Percentiles rank a stretch among this genome's conserved stretches.
Conservation (phyloP, 345 rosid genomes). For the Mallotus nudiflorus region DNA sequence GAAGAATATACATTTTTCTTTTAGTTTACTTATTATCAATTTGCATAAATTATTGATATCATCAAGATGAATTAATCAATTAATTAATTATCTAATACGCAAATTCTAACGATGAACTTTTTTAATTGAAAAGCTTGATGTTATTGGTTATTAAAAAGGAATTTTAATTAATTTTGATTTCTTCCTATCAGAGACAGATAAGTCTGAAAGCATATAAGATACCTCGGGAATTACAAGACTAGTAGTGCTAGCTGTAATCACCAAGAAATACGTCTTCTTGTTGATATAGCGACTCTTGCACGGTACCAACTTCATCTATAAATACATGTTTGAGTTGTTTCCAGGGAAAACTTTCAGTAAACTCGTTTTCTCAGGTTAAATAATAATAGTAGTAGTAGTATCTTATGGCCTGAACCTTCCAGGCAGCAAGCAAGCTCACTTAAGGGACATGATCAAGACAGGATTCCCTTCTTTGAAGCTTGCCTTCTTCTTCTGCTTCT, state of each 20-base stretch:
- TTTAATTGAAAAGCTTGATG: too few relatives aligned
- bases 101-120: too few relatives aligned
- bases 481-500: conserved; percentile 32
- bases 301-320: conserved; percentile 22
- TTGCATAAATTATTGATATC: too few relatives aligned
- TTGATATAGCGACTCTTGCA: conserved; percentile 12
- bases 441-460: conserved; percentile 23
- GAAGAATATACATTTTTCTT: not conserved
- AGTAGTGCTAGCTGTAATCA: conserved; percentile 19
- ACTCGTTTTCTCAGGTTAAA: not conserved
- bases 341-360: conserved; percentile 32
- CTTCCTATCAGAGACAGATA: not conserved
- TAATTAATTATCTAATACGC: too few relatives aligned
- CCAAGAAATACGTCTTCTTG: conserved; percentile 11
- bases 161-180: not conserved
- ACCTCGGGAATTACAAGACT: not conserved
- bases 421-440: not conserved
- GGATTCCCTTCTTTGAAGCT: conserved; percentile 10
- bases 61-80: not conserved
- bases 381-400: not conserved
- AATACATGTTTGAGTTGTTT: conserved; percentile 4
- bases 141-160: too few relatives aligned
- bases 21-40: too few relatives aligned
- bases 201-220: not conserved
- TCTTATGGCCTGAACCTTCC: conserved; percentile 11